Base-by-base conservation (phyloP, 1,139 yeast genomes). In the Nakaseomyces glabratus region DNA sequence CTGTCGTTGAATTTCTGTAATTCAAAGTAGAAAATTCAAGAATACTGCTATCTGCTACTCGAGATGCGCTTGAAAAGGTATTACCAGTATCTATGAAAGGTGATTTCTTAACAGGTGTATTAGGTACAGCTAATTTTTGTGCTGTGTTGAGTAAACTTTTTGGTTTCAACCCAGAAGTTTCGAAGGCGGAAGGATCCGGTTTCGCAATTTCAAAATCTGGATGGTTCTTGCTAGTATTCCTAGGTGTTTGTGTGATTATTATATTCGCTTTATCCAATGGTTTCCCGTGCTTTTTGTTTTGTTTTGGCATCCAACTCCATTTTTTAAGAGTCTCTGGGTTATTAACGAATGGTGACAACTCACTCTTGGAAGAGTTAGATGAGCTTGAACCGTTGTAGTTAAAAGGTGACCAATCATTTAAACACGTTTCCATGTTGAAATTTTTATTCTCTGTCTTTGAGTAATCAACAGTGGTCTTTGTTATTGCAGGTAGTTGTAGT, bases 71-170 rank as follows among this genome's bases (percentile, higher is more conserved):
- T 14, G 30, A 26, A 18, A 26, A 26, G 17, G 30, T 26, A 7
- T 26, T 14, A 14, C 17, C 18, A 4, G 20, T 43, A n/a, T 49
- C 51, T 29, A 44, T 38, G 33, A 49, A 34, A 12, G 58, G 60
- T 11, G 55, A 51, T 39, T 46, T 52, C 33, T 52, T 55, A 20
- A 52, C 49, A 4, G 61, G 61, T 11, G 61, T 57, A 34, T 52
- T 52, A 3, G 60, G 61, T n/a, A 51, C 51, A 9, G 40, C 35
- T 14, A 47, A 35, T 34, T 11, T 26, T 5, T 20, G 18, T 11
- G 17, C 30, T 3, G 18, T 9, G 10, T 18, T 26, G 15, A 45
- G 46, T 6, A 56, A 49, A 28, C 48, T 40, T 35, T 58, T 58
- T 3, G 62, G 57, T 10, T 47, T 36, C 29, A 58, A 40, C 6